Evolutionary conservation across 2,329 filamentous ascomycete species (phyloP).

Genomic region (Stagonosporopsis tanaceti): DNA sequence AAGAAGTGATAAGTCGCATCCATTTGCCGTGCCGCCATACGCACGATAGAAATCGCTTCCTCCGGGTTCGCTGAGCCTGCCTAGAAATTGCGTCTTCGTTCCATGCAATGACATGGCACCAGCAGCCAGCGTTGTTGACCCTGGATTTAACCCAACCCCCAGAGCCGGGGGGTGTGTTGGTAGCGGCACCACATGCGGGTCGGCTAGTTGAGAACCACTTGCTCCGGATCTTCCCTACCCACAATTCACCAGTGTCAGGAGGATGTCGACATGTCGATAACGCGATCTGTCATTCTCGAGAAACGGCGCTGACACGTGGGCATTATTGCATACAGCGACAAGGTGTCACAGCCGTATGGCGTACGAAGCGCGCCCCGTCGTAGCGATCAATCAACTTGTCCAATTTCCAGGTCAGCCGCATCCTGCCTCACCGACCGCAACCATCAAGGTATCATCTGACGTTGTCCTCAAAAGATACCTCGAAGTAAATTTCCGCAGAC

Average conservation of each 20-base stretch:
- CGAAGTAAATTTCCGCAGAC: slow-evolving; percentile 1
- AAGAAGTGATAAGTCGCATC: slow-evolving; percentile 20
- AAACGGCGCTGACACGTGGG: slow-evolving; percentile 31
- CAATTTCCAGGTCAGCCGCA: slow-evolving; percentile 19
- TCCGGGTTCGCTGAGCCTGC: slow-evolving; percentile 8
- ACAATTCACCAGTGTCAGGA: slow-evolving; percentile 1
- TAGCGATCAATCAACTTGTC: slow-evolving; percentile 12
- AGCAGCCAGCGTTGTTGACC: neutral
- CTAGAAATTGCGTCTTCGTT: slow-evolving; percentile 4
- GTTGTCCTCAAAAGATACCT: neutral
- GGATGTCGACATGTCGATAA: slow-evolving; percentile 4
- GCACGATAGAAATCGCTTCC: slow-evolving; percentile 14
- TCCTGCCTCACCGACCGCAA: slow-evolving; percentile 17
- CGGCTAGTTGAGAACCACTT: slow-evolving; percentile 15
- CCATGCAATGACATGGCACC: neutral
- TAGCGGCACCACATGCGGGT: slow-evolving; percentile 20
- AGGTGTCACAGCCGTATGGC: slow-evolving; percentile 23
- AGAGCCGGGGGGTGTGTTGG: slow-evolving; percentile 3
- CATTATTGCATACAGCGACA: slow-evolving; percentile 23
- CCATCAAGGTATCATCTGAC: slow-evolving; percentile 16
- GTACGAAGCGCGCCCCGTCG: slow-evolving; percentile 13
- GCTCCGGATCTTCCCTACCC: slow-evolving; percentile 12
- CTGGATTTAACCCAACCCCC: slow-evolving; percentile 1
- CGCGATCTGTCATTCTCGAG: slow-evolving; percentile 22
- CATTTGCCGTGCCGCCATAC: slow-evolving; percentile 20